These are phyloP conservation scores for Didymella exigua DNA, from an alignment of 2,329 filamentous ascomycete genomes.

Conservation along the genomic window DNA sequence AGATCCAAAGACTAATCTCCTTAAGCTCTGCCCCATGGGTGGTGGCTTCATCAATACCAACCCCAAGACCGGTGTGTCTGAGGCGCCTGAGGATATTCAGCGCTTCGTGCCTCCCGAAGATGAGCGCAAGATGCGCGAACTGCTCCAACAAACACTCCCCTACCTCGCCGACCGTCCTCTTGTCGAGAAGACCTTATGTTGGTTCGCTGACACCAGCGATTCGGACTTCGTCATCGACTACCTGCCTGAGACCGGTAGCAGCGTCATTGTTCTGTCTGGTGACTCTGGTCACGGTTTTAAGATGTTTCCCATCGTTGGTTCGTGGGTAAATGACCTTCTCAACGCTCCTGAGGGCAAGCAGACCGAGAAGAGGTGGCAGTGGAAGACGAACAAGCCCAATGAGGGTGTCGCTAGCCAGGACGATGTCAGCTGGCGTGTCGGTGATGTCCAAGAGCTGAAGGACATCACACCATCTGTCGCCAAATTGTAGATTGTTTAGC, in stretches of 20 bases:
- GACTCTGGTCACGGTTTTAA: slow-evolving; percentile 69
- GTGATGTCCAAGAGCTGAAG: slow-evolving; percentile 37
- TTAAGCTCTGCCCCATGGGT: slow-evolving; percentile 66
- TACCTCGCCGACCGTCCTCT: slow-evolving; percentile 60
- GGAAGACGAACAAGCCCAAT: slow-evolving; percentile 50
- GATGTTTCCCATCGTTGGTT: slow-evolving; percentile 65
- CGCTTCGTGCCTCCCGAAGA: slow-evolving; percentile 61
- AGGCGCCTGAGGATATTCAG: slow-evolving; percentile 45
- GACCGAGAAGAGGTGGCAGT: slow-evolving; percentile 56
- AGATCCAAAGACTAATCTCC: slow-evolving; percentile 61
- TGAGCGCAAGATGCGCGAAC: slow-evolving; percentile 57
- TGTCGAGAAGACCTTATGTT: slow-evolving; percentile 64
- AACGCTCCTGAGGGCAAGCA: slow-evolving; percentile 50
- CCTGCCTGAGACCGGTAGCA: slow-evolving; percentile 56
- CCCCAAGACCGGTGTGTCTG: slow-evolving; percentile 46
- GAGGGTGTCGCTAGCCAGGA: slow-evolving; percentile 29
- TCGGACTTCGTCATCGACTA: slow-evolving; percentile 67
- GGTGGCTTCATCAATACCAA: slow-evolving; percentile 63
- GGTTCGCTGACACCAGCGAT: slow-evolving; percentile 66
- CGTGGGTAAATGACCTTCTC: slow-evolving; percentile 59
- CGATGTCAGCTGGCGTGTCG: slow-evolving; percentile 57
- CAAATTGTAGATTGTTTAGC: slow-evolving; percentile 21
- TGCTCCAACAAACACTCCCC: slow-evolving; percentile 61
- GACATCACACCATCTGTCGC: slow-evolving; percentile 22
- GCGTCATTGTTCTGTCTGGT: slow-evolving; percentile 59